Base-by-base conservation (phyloP, 345 rosid genomes). In the Brassica incana region DNA sequence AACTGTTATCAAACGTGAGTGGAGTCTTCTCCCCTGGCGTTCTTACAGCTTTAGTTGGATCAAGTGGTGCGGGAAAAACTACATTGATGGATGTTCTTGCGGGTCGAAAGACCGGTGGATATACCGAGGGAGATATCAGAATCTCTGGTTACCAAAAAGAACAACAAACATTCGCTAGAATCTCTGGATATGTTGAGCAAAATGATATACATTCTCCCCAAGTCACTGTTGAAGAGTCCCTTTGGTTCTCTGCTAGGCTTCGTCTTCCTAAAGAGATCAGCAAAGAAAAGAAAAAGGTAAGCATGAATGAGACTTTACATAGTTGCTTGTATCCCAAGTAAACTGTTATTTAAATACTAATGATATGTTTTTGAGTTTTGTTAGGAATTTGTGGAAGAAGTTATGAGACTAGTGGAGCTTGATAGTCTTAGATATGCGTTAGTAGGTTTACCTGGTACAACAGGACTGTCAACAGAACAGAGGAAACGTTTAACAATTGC, bases 81-180 rank as follows among this genome's bases (percentile, higher is more conserved):
- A 94, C 98, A 63, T 83, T 94, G 80, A 90, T 94, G 98, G 98
- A 94, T 83, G 98, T 94, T 32, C 97, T 94, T 48, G 96, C 97
- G 2, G 98, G 98, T 67, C 85, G 97, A 75, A 94, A 94, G 86
- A 94, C 97, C 16, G 95, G 98, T 67, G 98, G 98, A 75, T 92
- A 89, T 78, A 88, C 84, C 32, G 96, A 92, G 82, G 98, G 98
- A 67, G 91, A 89, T 18, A 88, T 94, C 66, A 89, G 66, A 88
- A 87, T 94, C 81, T 90, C 97, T 6, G 97, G 98, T 65, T 80
- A 86, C 70, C 87, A 88, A 56, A 94, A 94, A 83, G 92, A 84
- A 65, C 97, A 94, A 80, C 61, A 77, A 60, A 94, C 98, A 14
- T 94, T 94, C 80, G 97, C 97, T 59, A 88, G 98, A 84, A 82